A percentile compares a stretch with the other conserved stretches of the same genome.
phyloP scores from a whole-genome alignment of 2,329 filamentous ascomycete genomes.

The Pseudonectria foliicola region DNA sequence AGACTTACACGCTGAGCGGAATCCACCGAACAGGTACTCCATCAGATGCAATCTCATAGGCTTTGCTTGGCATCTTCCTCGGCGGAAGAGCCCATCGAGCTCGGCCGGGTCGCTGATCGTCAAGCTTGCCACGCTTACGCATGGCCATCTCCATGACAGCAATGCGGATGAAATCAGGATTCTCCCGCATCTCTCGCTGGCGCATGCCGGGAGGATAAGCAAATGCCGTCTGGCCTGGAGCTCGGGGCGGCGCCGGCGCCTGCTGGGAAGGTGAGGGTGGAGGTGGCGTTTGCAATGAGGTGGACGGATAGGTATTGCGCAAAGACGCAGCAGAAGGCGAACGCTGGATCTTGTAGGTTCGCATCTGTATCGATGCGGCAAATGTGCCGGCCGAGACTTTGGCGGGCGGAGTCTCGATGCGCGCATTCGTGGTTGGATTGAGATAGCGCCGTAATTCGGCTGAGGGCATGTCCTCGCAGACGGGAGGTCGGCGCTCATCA shows the following conservation, averaged over 20 bases:
- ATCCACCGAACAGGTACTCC: constrained; percentile 56
- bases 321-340: constrained; percentile 32
- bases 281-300: constrained; percentile 24
- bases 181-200: constrained; percentile 62
- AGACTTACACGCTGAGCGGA: constrained; percentile 18
- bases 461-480: constrained; percentile 56
- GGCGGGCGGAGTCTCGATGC: constrained; percentile 24
- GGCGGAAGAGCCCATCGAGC: constrained; percentile 63
- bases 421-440: constrained; percentile 49
- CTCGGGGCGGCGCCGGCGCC: constrained; percentile 25
- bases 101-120: constrained; percentile 57
- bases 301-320: constrained; percentile 26
- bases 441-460: constrained; percentile 60
- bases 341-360: constrained; percentile 57
- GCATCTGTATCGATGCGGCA: constrained; percentile 65
- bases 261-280: constrained; percentile 11
- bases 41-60: constrained; percentile 49
- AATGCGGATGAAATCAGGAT: constrained; percentile 63
- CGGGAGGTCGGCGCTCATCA: constrained; percentile 58
- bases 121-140: constrained; percentile 59
- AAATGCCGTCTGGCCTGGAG: constrained; percentile 24
- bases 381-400: constrained; percentile 35
- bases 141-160: constrained; percentile 68
- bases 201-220: constrained; percentile 42
- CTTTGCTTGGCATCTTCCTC: constrained; percentile 45